Conservation (phyloP, 2,329 filamentous ascomycete genomes). For the Arthrocladium fulminans region DNA sequence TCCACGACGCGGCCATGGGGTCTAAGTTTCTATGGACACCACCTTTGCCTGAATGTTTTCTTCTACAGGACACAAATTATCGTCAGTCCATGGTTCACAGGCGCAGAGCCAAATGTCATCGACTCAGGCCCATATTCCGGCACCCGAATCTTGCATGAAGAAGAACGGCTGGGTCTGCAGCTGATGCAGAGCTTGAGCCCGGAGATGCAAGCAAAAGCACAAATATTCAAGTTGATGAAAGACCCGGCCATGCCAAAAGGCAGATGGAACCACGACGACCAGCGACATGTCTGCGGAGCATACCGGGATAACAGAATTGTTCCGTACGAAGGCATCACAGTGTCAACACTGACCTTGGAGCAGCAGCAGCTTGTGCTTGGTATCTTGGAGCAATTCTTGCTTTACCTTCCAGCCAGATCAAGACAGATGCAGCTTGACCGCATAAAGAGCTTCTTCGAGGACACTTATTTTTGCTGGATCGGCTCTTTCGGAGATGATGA, state of each 20-base stretch:
- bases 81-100: conserved; percentile 66
- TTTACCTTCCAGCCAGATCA: conserved; percentile 55
- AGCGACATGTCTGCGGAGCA: conserved; percentile 68
- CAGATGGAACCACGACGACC: conserved; percentile 73
- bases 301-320: conserved; percentile 70
- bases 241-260: conserved; percentile 56
- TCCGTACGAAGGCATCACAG: conserved; percentile 60
- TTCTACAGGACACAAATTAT: conserved; percentile 57
- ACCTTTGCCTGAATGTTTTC: conserved; percentile 65
- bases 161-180: conserved; percentile 55
- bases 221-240: conserved; percentile 51
- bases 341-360: conserved; percentile 38
- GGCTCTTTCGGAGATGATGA: conserved; percentile 58
- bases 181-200: conserved; percentile 57
- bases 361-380: conserved; percentile 49
- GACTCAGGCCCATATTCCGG: conserved; percentile 55
- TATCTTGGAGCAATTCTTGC: conserved; percentile 56
- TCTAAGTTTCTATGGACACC: conserved; percentile 68
- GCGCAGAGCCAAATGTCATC: conserved; percentile 69
- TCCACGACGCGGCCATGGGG: conserved; percentile 56
- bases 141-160: conserved; percentile 55
- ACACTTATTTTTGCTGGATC: conserved; percentile 76
- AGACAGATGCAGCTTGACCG: conserved; percentile 48
- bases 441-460: conserved; percentile 48
- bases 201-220: conserved; percentile 42